Evolutionary conservation across 1,284 basidiomycete species (phyloP).

Genomic region (Anthracocystis panici-leucophaei): DNA sequence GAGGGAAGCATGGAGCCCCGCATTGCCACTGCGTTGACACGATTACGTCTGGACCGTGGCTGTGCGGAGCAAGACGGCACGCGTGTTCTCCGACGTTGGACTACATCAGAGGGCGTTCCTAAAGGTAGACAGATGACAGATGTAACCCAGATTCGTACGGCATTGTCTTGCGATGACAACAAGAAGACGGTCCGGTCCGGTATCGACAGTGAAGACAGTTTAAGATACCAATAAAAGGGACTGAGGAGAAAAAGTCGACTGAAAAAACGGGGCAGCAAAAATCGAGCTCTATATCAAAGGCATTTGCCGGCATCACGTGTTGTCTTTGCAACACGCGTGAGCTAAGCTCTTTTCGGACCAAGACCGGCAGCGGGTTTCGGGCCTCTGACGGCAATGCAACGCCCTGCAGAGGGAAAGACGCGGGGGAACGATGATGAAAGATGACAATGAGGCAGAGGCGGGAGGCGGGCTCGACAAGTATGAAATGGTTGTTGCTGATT

Average conservation of each 20-base stretch:
- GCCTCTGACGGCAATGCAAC: background rate
- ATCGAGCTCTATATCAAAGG: background rate
- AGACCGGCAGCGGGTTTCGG: too few relatives aligned
- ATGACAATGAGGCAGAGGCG: background rate
- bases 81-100: too few relatives aligned
- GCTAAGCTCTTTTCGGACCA: background rate
- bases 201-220: background rate
- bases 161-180: background rate
- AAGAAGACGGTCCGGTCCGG: background rate
- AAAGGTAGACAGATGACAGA: too few relatives aligned
- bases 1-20: background rate
- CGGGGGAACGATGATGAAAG: background rate
- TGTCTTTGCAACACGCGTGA: background rate
- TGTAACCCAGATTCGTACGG: background rate
- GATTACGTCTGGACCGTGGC: background rate
- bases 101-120: background rate
- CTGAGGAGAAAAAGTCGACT: background rate
- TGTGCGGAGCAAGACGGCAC: background rate
- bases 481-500: background rate
- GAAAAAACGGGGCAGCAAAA: conserved; percentile 1
- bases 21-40: background rate
- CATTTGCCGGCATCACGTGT: conserved; percentile 6
- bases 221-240: background rate
- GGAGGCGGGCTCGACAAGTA: background rate
- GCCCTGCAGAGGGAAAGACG: background rate